Evolutionary conservation across 2,329 filamentous ascomycete genomes (phyloP).

Genomic region (Helotiales sp.): DNA sequence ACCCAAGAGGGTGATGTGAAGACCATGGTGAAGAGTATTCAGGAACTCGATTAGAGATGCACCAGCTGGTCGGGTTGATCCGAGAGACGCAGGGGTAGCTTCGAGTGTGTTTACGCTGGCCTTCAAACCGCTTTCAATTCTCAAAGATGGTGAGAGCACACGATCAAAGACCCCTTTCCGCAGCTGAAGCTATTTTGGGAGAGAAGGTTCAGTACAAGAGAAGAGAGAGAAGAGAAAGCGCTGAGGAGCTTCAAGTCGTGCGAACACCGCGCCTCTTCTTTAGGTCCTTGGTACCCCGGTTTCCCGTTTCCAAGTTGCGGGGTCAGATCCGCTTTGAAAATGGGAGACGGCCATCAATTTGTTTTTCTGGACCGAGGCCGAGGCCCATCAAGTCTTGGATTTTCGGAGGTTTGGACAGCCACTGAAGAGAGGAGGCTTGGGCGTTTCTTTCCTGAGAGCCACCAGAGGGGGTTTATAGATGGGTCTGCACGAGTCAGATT

Average conservation of each 20-base stretch:
- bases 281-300: background rate
- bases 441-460: no score
- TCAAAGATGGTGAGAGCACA: background rate
- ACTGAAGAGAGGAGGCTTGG: no score
- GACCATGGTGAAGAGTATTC: conserved; percentile 34
- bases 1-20: conserved; percentile 68
- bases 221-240: background rate
- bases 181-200: background rate
- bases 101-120: background rate
- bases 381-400: background rate
- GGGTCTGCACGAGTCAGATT: no score
- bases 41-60: background rate
- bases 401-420: background rate
- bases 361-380: conserved; percentile 1
- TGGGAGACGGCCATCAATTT: no score
- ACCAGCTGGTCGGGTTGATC: background rate
- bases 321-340: conserved; percentile 1
- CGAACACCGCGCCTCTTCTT: background rate
- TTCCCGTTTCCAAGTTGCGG: background rate
- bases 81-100: background rate
- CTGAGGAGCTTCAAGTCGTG: background rate
- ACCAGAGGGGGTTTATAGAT: no score
- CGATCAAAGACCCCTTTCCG: background rate
- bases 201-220: background rate
- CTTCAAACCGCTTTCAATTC: background rate